These are phyloP conservation scores for Solanum lycopersicoides DNA, from an alignment of 257 asterid species.

Conservation along the genomic window DNA sequence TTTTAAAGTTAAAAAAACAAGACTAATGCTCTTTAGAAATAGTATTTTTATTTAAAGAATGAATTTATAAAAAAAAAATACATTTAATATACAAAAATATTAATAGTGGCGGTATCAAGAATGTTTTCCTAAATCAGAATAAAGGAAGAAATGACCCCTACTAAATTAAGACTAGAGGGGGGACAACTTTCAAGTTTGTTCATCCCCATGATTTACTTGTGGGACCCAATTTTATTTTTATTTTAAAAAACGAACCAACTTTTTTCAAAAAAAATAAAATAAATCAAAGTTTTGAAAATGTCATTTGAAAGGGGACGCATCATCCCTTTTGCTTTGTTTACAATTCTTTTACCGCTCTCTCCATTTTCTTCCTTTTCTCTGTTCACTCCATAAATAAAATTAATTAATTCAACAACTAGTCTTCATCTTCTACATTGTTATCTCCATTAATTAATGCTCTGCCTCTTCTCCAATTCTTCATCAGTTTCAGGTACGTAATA, in stretches of 20 bases:
- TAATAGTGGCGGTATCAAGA: no score
- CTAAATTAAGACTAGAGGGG: not conserved
- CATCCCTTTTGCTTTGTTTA: not conserved
- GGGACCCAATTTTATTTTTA: no score
- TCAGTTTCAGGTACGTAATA: not conserved
- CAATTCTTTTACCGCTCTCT: conserved; percentile 2
- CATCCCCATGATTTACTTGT: not conserved
- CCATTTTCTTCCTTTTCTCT: not conserved
- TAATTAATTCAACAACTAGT: not conserved
- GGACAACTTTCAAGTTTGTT: not conserved
- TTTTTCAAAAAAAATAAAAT: not conserved
- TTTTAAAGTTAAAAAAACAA: no score
- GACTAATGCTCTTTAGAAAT: no score
- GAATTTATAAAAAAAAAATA: no score
- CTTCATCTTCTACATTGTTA: not conserved
- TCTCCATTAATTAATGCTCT: not conserved
- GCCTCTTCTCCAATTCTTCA: not conserved
- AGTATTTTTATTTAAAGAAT: no score
- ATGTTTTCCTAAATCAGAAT: not conserved
- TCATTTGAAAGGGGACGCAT: not conserved
- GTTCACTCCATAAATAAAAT: not conserved
- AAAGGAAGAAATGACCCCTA: not conserved
- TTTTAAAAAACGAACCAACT: not conserved
- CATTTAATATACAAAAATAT: no score
- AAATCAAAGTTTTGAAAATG: not conserved